These are phyloP conservation scores for Colletotrichum endophyticum DNA, from an alignment of 2,329 filamentous ascomycete species.

Conservation along the genomic window DNA sequence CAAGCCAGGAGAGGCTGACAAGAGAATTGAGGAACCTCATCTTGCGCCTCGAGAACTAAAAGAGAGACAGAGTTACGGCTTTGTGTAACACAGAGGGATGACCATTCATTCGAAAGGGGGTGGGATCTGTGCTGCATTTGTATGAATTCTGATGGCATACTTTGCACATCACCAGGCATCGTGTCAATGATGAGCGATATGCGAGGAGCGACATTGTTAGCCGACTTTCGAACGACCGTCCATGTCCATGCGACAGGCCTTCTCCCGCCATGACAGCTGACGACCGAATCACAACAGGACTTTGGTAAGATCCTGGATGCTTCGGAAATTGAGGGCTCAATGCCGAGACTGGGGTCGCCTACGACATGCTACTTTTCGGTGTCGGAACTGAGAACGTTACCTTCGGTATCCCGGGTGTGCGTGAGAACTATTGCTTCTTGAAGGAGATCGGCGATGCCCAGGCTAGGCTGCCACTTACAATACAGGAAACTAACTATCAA, in stretches of 20 bases:
- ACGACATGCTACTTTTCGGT: no score
- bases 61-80: background rate
- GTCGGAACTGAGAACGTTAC: background rate
- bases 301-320: background rate
- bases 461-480: background rate
- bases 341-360: background rate
- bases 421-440: background rate
- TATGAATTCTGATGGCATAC: background rate
- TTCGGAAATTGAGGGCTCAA: background rate
- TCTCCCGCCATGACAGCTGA: background rate
- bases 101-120: background rate
- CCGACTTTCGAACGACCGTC: background rate
- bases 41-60: background rate
- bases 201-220: background rate
- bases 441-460: background rate
- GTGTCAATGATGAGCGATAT: background rate
- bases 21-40: background rate
- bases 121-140: background rate
- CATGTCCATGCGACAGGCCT: background rate
- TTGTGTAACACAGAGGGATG: background rate
- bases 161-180: background rate
- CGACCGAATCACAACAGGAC: background rate
- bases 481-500: background rate
- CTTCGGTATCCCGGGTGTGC: background rate
- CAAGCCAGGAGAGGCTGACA: background rate